Conservation (phyloP, 176 grass and related monocot genomes). For the Miscanthus lutarioriparius region DNA sequence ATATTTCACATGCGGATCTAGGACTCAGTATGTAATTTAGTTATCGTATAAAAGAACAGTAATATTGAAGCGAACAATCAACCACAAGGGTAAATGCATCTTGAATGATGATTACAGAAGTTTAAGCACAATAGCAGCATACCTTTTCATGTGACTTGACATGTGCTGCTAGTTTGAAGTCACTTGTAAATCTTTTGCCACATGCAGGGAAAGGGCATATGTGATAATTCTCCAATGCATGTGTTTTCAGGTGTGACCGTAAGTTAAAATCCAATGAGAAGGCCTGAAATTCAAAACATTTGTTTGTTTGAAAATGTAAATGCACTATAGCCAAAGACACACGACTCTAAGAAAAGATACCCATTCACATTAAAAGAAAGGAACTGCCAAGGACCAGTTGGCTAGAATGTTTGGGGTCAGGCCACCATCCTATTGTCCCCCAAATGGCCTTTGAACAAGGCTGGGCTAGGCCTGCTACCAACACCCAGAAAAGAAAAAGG, state of each 20-base stretch:
- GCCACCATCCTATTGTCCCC: not conserved
- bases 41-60: not conserved
- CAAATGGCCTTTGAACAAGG: not conserved
- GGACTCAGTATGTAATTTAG: not conserved
- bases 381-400: not conserved
- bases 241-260: conserved; percentile 76
- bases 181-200: conserved; percentile 87
- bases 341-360: not conserved
- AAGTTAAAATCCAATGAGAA: conserved; percentile 99
- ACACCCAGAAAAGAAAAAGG: not conserved
- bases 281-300: conserved; percentile 57
- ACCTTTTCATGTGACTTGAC: conserved; percentile 86
- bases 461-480: not conserved
- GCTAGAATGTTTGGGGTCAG: not conserved
- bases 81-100: not conserved
- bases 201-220: conserved; percentile 75
- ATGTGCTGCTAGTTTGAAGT: conserved; percentile 79
- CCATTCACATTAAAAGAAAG: not conserved
- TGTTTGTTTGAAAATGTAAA: conserved; percentile 28
- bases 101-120: conserved; percentile 5
- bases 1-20: not conserved
- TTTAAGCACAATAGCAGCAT: not conserved
- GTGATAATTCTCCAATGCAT: conserved; percentile 90
- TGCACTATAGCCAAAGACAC: not conserved
- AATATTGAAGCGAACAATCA: not conserved